Percentiles rank a stretch among this genome's conserved stretches.
phyloP scores from a whole-genome alignment of 768 basidiomycete genomes.

The Panaeolus cyanescens region DNA sequence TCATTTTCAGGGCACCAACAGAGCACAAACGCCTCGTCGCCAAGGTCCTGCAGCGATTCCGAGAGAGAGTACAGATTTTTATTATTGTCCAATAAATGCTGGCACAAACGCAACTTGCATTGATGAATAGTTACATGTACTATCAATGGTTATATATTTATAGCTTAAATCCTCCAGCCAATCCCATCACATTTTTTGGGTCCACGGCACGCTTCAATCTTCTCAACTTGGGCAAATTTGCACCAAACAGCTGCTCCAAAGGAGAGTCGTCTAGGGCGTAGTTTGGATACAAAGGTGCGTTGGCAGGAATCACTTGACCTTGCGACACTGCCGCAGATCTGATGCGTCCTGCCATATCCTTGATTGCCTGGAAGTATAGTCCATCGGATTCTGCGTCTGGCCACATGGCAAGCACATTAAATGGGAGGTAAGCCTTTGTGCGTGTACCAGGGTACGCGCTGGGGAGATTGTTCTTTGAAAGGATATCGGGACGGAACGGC shows the following conservation, averaged over 20 bases:
- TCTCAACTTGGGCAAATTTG: not conserved
- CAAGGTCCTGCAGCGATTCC: too few species aligned
- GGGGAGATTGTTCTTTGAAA: not conserved
- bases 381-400: not conserved
- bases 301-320: not conserved
- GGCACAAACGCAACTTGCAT: too few species aligned
- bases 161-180: too few species aligned
- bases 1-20: too few species aligned
- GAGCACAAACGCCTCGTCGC: too few species aligned
- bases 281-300: not conserved
- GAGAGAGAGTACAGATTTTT: too few species aligned
- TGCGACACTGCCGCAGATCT: not conserved
- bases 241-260: not conserved
- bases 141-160: too few species aligned
- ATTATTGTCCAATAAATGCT: too few species aligned
- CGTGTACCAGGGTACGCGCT: not conserved
- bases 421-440: not conserved
- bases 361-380: not conserved
- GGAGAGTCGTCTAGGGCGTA: not conserved
- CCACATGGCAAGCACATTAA: not conserved
- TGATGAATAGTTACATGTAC: too few species aligned
- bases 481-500: slow-evolving; percentile 41
- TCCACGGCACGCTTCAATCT: slow-evolving; percentile 3
- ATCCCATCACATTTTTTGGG: too few species aligned
- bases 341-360: not conserved